Base-by-base conservation (phyloP, 1,284 basidiomycete genomes). In the Pseudozyma flocculosa region DNA sequence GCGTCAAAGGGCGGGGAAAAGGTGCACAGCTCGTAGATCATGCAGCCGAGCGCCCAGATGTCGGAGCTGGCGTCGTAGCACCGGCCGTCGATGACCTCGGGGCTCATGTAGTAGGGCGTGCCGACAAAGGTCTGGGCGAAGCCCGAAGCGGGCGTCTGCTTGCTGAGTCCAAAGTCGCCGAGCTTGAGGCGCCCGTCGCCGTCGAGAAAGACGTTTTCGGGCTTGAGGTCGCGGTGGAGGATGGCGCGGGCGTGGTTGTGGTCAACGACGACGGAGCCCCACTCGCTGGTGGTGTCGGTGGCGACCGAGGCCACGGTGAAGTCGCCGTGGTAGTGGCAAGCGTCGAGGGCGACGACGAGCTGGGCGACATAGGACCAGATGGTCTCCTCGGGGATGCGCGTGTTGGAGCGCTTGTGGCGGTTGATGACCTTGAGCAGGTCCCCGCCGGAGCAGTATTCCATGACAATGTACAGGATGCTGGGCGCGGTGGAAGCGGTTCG, bases 361-460 rank as follows among this genome's bases (percentile, higher is more conserved):
- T 98, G 94, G 79, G 91, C 86, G 68, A 97, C 90, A 76, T 94
- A 95, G 68, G 86, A 86, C 94, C 94, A 97, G 43, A 97, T 85
- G 8, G 87, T 88, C 59, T 95, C 92, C 80, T 97, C 93, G 1
- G 90, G 84, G 41, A 97, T 45, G 3, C 46, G 50, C 19, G 55
- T 59, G 23, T 53, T 59, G 45, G 44, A 34, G 22, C 42, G 41
- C 5, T 83, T 80, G 21, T 87, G 85, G 58, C 87, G 85, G 76
- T 89, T 88, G 79, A 96, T 93, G 69, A 94, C 80, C 26, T 85
- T 82, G 2, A 90, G 89, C 45, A 97, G 84, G 81, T 96, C 93
- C 10, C 94, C 93, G 22, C 92, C 91, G 9, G 90, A 90, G 77
- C 93, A 96, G 76, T 89, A 95, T 81, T 82, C 68, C 43, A 54